These are phyloP conservation scores for Selenicereus undatus DNA, from an alignment of 148 eudicot genomes.

Conservation along the genomic window DNA sequence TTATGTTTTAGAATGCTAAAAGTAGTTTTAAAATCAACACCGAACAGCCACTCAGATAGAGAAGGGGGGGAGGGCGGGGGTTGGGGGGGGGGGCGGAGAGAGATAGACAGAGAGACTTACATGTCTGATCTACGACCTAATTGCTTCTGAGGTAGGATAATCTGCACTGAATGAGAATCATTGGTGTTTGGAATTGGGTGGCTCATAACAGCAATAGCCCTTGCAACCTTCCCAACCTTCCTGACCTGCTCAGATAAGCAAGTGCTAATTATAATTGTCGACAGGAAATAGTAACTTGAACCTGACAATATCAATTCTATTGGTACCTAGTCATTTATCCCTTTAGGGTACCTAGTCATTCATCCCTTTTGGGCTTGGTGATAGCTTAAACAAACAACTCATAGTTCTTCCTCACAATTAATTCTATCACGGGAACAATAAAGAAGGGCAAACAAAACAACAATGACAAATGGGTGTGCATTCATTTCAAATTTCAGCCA, in stretches of 20 bases:
- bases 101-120: slow-evolving; percentile 39
- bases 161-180: slow-evolving; percentile 88
- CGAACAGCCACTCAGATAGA: neutral
- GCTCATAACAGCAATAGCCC: slow-evolving; percentile 96
- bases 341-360: neutral
- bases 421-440: neutral
- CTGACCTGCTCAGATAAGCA: slow-evolving; percentile 49
- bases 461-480: neutral
- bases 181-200: slow-evolving; percentile 90
- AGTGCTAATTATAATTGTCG: neutral
- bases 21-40: too few relatives aligned
- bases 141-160: slow-evolving; percentile 96
- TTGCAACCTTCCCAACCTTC: slow-evolving; percentile 92
- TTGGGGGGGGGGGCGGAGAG: neutral
- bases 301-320: slow-evolving; percentile 2
- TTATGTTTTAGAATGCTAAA: too few relatives aligned
- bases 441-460: neutral
- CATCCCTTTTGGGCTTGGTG: neutral
- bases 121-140: slow-evolving; percentile 90
- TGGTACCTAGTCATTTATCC: neutral
- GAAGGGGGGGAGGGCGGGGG: neutral
- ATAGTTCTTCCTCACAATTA: neutral
- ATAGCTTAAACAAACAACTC: neutral
- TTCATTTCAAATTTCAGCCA: neutral
- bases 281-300: neutral